These are phyloP conservation scores for Lasiosphaeria ovina DNA, from an alignment of 495 filamentous ascomycete genomes.

Conservation along the genomic window DNA sequence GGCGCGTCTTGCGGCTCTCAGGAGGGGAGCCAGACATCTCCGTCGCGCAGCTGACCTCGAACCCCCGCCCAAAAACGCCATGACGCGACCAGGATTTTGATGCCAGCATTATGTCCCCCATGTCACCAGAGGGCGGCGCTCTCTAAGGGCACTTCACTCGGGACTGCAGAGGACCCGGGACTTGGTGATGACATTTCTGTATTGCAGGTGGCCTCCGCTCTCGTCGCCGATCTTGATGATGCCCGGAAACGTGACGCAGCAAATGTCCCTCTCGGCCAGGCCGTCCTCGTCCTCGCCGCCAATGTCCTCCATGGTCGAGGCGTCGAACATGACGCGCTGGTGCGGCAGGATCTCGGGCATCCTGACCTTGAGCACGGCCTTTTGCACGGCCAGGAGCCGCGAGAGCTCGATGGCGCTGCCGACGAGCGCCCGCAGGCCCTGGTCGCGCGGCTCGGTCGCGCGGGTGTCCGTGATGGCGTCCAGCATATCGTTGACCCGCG, in stretches of 20 bases:
- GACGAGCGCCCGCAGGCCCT: slow-evolving; percentile 44
- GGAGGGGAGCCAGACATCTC: too few species aligned
- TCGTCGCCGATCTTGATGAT: slow-evolving; percentile 56
- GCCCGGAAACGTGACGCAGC: slow-evolving; percentile 52
- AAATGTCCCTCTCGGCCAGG: slow-evolving; percentile 43
- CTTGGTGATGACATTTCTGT: slow-evolving; percentile 55
- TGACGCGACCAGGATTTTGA: too few species aligned
- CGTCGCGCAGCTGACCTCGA: too few species aligned
- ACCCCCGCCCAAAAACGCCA: too few species aligned
- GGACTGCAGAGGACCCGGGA: slow-evolving; percentile 52
- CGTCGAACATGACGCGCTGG: slow-evolving; percentile 49
- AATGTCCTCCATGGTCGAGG: slow-evolving; percentile 55
- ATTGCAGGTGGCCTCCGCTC: slow-evolving; percentile 51
- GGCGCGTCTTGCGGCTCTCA: too few species aligned
- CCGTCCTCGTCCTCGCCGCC: slow-evolving; percentile 54
- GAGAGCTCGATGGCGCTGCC: slow-evolving; percentile 49
- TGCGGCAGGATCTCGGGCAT: slow-evolving; percentile 51
- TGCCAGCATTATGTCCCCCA: too few species aligned
- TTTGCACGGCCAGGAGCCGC: slow-evolving; percentile 50
- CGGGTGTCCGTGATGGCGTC: slow-evolving; percentile 41
- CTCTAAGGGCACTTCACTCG: slow-evolving; percentile 30
- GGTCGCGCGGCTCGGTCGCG: slow-evolving; percentile 44
- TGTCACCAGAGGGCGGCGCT: too few species aligned
- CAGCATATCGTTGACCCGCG: slow-evolving; percentile 39
- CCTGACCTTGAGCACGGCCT: slow-evolving; percentile 48